Evolutionary conservation across 208 protist species (phyloP).

Genomic region (Leptomonas pyrrhocoris): DNA sequence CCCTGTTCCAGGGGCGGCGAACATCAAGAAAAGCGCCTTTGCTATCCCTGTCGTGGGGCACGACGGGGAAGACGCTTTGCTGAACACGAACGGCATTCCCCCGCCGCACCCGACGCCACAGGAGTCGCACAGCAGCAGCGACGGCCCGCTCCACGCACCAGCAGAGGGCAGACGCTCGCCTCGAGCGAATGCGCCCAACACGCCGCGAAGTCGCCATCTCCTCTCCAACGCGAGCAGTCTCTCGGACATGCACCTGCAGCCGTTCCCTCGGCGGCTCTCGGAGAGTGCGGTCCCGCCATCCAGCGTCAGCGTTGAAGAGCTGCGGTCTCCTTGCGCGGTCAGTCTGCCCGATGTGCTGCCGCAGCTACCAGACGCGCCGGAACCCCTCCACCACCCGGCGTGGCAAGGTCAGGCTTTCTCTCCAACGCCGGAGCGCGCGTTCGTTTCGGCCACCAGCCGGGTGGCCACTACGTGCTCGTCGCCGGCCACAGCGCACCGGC

Average conservation of each 20-base stretch:
- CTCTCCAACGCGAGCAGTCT: not conserved
- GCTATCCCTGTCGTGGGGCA: not conserved
- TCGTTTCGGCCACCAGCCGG: slow-evolving; percentile 1
- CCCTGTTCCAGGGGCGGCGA: not conserved
- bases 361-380: not conserved
- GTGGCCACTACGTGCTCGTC: slow-evolving; percentile 8
- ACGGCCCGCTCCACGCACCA: not conserved
- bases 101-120: not conserved
- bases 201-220: not conserved
- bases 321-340: not conserved
- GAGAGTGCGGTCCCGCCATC: not conserved
- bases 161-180: not conserved
- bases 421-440: slow-evolving; percentile 16
- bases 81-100: not conserved
- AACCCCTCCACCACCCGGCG: slow-evolving; percentile 1
- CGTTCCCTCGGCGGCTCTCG: slow-evolving; percentile 10
- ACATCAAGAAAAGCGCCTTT: not conserved
- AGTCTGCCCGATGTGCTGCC: slow-evolving; percentile 8
- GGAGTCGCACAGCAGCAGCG: not conserved
- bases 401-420: not conserved
- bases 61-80: not conserved
- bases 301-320: not conserved
- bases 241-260: slow-evolving; percentile 4
- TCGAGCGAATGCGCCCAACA: not conserved
- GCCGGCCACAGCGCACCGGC: slow-evolving; percentile 10